Base-by-base conservation (phyloP, 345 rosid genomes). In the Populus simonii region DNA sequence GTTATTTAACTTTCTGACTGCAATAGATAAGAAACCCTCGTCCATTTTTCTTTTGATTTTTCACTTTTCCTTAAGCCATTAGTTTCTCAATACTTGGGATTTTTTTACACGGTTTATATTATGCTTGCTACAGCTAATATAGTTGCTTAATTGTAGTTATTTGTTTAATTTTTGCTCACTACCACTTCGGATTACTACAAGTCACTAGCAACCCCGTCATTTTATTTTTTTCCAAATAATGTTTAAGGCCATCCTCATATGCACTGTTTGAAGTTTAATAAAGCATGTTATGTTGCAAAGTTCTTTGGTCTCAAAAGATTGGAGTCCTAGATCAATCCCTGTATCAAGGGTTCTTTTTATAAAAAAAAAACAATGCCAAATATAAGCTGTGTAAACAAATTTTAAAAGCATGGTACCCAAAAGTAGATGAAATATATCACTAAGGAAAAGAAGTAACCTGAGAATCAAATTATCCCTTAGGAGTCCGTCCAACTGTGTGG, bases 391-490 rank as follows among this genome's bases (percentile, higher is more conserved):
- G 33, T 31, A 51, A 33, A 35, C 31, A 51, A 12, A 53, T 70
- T 70, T 17, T 71, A 39, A 57, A 68, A 76, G 25, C 10, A 36
- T 70, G 18, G 6, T 38, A 53, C 17, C 15, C 36, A 38, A 74
- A 67, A 45, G 41, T 55, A 15, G 16, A 66, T 39, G 45, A 68
- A 85, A 63, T 55, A 36, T 70, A 68, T 72, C n/a, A 59, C 35
- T 20, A 8, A 76, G 77, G 31, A 29, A 65, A 5, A 29, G 45
- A 70, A 79, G 70, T n/a, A 7, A 92, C 97, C 94, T 90, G 83
- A 90, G 89, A 71, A 77, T 80, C n/a, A 77, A 72, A 78, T 88
- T 89, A 77, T 91, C 94, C 77, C 66, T 79, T 62, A 81, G 67
- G 49, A 90, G 73, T 55, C 76, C 41, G 76, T 88, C 88, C 81